Evolutionary conservation across 164 flowering plant genomes (phyloP).

Genomic region (Stephania yunnanensis): DNA sequence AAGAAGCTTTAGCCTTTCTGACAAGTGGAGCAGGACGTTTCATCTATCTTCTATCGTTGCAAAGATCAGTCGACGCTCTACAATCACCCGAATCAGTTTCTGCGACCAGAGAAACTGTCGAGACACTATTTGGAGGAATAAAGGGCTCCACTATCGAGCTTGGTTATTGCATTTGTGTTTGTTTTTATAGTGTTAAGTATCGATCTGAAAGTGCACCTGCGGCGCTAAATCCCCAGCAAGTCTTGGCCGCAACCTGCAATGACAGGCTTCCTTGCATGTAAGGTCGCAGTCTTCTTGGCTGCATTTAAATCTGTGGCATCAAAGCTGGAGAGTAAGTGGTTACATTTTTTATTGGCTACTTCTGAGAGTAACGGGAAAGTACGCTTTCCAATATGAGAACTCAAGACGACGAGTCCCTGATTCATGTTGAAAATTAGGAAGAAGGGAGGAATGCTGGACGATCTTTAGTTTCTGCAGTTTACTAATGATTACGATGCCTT

Average conservation of each 20-base stretch:
- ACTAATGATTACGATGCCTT: too few species aligned
- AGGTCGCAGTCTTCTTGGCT: slow-evolving; percentile 75
- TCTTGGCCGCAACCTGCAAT: slow-evolving; percentile 59
- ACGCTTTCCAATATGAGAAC: too few species aligned
- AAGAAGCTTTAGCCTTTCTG: slow-evolving; percentile 47
- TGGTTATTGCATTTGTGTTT: slow-evolving; percentile 45
- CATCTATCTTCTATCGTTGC: slow-evolving; percentile 62
- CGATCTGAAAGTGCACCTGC: slow-evolving; percentile 26
- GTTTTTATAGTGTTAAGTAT: slow-evolving; percentile 35
- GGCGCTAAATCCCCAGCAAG: slow-evolving; percentile 47
- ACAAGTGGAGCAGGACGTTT: slow-evolving; percentile 68
- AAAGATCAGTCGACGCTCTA: slow-evolving; percentile 72
- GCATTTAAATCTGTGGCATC: slow-evolving; percentile 59
- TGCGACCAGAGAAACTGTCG: slow-evolving; percentile 8
- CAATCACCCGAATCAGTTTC: slow-evolving; percentile 33
- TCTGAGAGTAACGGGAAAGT: too few species aligned
- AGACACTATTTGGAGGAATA: slow-evolving; percentile 24
- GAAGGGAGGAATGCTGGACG: too few species aligned
- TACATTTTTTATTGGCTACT: not conserved
- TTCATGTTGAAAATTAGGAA: too few species aligned
- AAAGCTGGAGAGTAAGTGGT: slow-evolving; percentile 27
- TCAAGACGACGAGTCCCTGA: too few species aligned
- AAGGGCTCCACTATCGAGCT: slow-evolving; percentile 40
- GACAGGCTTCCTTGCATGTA: slow-evolving; percentile 73
- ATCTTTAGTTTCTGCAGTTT: too few species aligned